A percentile compares a stretch with the other conserved stretches of the same genome.
Evolutionary conservation across 2,329 filamentous ascomycete species (phyloP).

Genomic region (Cladosporium sp.): DNA sequence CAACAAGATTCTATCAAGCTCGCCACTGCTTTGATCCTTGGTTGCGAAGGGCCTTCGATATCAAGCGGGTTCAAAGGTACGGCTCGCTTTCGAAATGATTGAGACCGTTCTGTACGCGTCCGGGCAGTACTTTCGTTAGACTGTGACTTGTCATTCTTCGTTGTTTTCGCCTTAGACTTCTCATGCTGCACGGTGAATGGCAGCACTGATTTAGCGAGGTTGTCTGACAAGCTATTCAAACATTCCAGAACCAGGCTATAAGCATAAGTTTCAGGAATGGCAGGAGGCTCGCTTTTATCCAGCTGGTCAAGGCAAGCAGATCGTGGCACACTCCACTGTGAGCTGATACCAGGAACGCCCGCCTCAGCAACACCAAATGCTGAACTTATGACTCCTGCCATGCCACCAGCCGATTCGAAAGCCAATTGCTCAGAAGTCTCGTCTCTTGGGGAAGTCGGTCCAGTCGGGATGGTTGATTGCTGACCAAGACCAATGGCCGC

Average conservation of each 20-base stretch:
- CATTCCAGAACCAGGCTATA: constrained; percentile 86
- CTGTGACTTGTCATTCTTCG: constrained; percentile 17
- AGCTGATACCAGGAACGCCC: constrained; percentile 72
- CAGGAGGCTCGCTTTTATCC: constrained; percentile 81
- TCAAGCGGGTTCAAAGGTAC: constrained; percentile 79
- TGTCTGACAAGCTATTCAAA: constrained; percentile 85
- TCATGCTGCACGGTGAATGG: constrained; percentile 84
- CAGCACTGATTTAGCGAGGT: constrained; percentile 85
- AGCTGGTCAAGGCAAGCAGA: constrained; percentile 89
- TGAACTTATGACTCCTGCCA: constrained; percentile 79
- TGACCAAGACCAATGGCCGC: constrained; percentile 80
- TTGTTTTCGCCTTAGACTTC: constrained; percentile 38
- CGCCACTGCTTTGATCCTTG: constrained; percentile 71
- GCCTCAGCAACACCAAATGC: constrained; percentile 62
- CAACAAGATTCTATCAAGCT: constrained; percentile 86
- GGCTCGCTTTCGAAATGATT: constrained; percentile 68
- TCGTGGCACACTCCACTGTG: constrained; percentile 82
- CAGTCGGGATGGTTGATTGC: constrained; percentile 76
- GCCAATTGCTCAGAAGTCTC: constrained; percentile 74
- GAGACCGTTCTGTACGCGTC: constrained; percentile 46
- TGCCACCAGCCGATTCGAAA: constrained; percentile 72
- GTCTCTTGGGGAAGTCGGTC: constrained; percentile 52
- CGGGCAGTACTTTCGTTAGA: constrained; percentile 28
- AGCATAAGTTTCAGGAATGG: constrained; percentile 85
- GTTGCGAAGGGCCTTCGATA: constrained; percentile 64